Evolutionary conservation across 805 yeast species (phyloP).

Genomic region (Lipomyces yamadae): DNA sequence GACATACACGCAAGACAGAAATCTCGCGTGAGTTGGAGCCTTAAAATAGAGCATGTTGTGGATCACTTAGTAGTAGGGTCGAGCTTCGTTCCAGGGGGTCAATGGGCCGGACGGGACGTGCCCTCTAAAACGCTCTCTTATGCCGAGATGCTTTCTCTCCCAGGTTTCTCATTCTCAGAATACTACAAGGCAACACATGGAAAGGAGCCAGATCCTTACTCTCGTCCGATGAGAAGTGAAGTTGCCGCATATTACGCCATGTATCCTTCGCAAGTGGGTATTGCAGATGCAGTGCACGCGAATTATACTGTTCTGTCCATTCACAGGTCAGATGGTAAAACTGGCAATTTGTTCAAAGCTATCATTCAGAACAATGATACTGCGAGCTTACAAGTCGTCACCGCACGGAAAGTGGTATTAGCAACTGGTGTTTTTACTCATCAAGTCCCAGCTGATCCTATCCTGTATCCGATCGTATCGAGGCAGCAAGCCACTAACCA

Average conservation of each 20-base stretch:
- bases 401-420: constrained; percentile 31
- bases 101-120: constrained; percentile 41
- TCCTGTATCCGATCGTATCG: constrained; percentile 33
- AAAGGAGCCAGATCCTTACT: constrained; percentile 30
- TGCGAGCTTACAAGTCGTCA: constrained; percentile 18
- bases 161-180: constrained; percentile 42
- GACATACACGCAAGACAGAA: constrained; percentile 34
- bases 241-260: constrained; percentile 42
- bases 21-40: constrained; percentile 41
- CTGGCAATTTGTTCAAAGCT: constrained; percentile 17
- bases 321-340: constrained; percentile 17
- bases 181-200: constrained; percentile 31
- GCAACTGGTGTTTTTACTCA: constrained; percentile 43
- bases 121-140: constrained; percentile 40
- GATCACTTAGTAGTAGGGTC: constrained; percentile 42
- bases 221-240: constrained; percentile 42
- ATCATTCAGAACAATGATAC: constrained; percentile 25
- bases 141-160: constrained; percentile 46
- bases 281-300: constrained; percentile 30
- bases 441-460: constrained; percentile 33
- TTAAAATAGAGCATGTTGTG: constrained; percentile 13
- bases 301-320: constrained; percentile 35
- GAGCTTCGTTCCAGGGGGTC: constrained; percentile 43
- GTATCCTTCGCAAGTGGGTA: constrained; percentile 41
- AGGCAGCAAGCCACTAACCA: constrained; percentile 5